Evolutionary conservation across 495 filamentous ascomycete genomes (phyloP).

Genomic region (Penicillium maclennaniae): DNA sequence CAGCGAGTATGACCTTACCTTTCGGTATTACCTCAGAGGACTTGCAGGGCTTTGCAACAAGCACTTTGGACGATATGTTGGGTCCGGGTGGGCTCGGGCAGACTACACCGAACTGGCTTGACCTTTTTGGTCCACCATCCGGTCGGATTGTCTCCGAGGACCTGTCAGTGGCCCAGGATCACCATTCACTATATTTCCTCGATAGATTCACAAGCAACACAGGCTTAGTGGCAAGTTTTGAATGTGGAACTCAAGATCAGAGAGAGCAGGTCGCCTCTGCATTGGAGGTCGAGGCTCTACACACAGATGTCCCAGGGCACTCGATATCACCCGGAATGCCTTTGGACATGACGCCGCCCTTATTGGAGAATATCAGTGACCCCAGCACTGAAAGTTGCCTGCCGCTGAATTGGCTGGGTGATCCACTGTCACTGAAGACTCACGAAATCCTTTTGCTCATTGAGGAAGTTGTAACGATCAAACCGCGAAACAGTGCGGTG

Average conservation of each 20-base stretch:
- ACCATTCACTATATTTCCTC: conserved; percentile 15
- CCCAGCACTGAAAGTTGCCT: background rate
- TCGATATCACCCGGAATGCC: background rate
- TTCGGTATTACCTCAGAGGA: conserved; percentile 3
- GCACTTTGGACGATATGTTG: conserved; percentile 2
- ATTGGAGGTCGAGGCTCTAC: conserved; percentile 2
- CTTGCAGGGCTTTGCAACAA: conserved; percentile 1
- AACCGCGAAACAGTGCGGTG: conserved; percentile 24
- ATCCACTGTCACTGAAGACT: conserved; percentile 20
- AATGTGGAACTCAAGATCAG: conserved; percentile 19
- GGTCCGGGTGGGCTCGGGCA: background rate
- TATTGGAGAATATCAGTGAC: conserved; percentile 7
- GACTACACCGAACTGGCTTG: conserved; percentile 5
- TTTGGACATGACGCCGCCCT: background rate
- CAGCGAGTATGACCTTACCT: background rate
- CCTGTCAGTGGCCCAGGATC: background rate
- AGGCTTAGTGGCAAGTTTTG: conserved; percentile 18
- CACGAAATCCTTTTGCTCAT: conserved; percentile 23
- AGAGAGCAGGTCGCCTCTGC: conserved; percentile 11
- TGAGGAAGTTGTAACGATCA: conserved; percentile 24
- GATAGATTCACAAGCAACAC: conserved; percentile 22
- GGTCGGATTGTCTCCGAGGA: background rate
- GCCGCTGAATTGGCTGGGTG: conserved; percentile 10
- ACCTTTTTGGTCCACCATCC: conserved; percentile 1
- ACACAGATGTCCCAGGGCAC: background rate